Evolutionary conservation across 1,139 yeast species (phyloP).

Genomic region (Zygosaccharomyces pseudobailii): DNA sequence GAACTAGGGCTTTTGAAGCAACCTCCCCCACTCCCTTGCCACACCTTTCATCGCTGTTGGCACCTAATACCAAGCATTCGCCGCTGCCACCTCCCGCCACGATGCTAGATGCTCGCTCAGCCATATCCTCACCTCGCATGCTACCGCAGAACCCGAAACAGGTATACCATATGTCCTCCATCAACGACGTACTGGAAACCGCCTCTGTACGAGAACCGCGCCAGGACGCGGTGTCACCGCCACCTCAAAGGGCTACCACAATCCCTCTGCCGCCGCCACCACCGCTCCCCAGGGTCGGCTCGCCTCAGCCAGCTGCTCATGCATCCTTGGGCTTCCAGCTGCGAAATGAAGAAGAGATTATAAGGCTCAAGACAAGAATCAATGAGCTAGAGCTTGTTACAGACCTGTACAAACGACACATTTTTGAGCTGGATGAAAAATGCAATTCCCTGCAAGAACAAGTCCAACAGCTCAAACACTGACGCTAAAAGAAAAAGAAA

Average conservation of each 20-base stretch:
- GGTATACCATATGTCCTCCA: conserved; percentile 7
- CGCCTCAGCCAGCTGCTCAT: background rate
- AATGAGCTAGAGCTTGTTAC: conserved; percentile 87
- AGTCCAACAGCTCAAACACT: conserved; percentile 10
- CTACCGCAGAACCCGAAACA: conserved; percentile 5
- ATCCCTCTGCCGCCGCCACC: conserved; percentile 12
- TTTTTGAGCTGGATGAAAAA: conserved; percentile 62
- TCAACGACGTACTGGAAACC: conserved; percentile 7
- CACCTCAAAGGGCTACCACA: conserved; percentile 2
- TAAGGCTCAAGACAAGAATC: conserved; percentile 65
- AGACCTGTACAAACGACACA: conserved; percentile 77
- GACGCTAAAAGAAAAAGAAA: conserved; percentile 1
- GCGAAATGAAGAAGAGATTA: conserved; percentile 42
- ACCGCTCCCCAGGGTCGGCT: conserved; percentile 1
- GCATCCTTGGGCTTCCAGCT: conserved; percentile 16
- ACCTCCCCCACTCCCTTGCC: background rate
- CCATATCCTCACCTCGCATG: conserved; percentile 5
- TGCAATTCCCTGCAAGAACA: conserved; percentile 21
- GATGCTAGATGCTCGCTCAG: background rate
- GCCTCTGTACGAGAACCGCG: conserved; percentile 1
- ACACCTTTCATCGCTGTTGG: background rate
- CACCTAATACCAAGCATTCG: background rate
- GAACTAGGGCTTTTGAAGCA: background rate
- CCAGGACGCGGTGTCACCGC: background rate
- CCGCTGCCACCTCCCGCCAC: background rate